phyloP scores from a whole-genome alignment of 1,284 basidiomycete genomes.

The Irpex sp. region DNA sequence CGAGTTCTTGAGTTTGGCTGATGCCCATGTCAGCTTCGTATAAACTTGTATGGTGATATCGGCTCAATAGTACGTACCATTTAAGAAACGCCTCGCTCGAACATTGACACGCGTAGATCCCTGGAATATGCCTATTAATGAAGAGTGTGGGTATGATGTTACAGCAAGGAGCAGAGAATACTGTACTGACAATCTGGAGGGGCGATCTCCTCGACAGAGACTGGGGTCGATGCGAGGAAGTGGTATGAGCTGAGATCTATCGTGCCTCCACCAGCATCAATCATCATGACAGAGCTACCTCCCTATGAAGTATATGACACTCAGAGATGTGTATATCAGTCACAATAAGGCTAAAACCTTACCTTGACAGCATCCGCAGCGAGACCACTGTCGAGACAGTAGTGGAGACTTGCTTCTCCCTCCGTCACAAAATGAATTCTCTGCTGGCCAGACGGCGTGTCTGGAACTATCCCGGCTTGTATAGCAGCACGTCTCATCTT shows the following conservation, averaged over 20 bases:
- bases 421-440: slow-evolving; percentile 45
- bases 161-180: not conserved
- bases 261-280: slow-evolving; percentile 60
- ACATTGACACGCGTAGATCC: slow-evolving; percentile 23
- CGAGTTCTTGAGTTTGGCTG: slow-evolving; percentile 31
- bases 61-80: slow-evolving; percentile 16
- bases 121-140: slow-evolving; percentile 21
- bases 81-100: slow-evolving; percentile 29
- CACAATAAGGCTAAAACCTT: slow-evolving; percentile 4
- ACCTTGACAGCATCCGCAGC: slow-evolving; percentile 29
- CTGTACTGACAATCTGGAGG: slow-evolving; percentile 36
- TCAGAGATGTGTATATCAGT: not conserved
- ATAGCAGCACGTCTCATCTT: slow-evolving; percentile 36
- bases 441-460: slow-evolving; percentile 24
- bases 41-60: too few species aligned
- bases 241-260: slow-evolving; percentile 51
- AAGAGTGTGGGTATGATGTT: not conserved
- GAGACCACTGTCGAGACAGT: slow-evolving; percentile 37
- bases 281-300: slow-evolving; percentile 43
- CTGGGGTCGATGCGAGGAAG: slow-evolving; percentile 19
- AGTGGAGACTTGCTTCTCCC: slow-evolving; percentile 48
- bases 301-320: not conserved
- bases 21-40: too few species aligned
- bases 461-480: slow-evolving; percentile 29
- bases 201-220: slow-evolving; percentile 34